These are phyloP conservation scores for Cucurbita pepo DNA, from an alignment of 306 rosid species.

Conservation along the genomic window DNA sequence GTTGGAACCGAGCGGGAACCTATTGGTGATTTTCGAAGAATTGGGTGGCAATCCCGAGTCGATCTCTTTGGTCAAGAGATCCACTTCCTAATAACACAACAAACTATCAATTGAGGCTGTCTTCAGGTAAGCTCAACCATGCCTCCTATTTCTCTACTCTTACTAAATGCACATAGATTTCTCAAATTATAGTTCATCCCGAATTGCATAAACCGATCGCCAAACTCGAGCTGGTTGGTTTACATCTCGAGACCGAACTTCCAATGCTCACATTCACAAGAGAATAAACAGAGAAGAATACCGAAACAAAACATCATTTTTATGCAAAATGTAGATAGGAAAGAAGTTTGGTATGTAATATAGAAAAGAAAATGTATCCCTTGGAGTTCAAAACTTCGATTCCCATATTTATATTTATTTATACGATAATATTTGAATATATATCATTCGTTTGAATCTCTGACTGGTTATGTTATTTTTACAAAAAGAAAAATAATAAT, in stretches of 20 bases:
- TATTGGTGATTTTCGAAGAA: conserved; percentile 75
- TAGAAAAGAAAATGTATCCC: conserved; percentile 9
- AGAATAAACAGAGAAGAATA: neutral
- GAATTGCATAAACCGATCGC: too few species aligned
- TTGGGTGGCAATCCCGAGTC: conserved; percentile 68
- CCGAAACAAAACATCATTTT: neutral
- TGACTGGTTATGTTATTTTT: too few species aligned
- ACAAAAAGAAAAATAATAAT: too few species aligned
- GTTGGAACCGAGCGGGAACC: conserved; percentile 48
- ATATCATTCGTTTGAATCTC: too few species aligned
- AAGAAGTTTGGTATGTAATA: conserved; percentile 21
- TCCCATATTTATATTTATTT: neutral
- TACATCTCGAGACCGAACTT: too few species aligned
- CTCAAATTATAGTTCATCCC: too few species aligned
- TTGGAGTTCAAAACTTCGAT: neutral
- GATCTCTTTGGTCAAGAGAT: conserved; percentile 40
- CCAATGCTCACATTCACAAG: neutral
- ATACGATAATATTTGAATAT: too few species aligned
- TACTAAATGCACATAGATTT: neutral
- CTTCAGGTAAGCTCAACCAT: conserved; percentile 18
- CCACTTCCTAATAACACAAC: conserved; percentile 21
- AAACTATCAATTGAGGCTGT: conserved; percentile 31
- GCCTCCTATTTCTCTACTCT: neutral
- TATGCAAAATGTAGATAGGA: conserved; percentile 24
- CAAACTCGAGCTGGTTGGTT: too few species aligned